phyloP scores from a whole-genome alignment of 176 grass and related monocot genomes.

The Oryza rufipogon region DNA sequence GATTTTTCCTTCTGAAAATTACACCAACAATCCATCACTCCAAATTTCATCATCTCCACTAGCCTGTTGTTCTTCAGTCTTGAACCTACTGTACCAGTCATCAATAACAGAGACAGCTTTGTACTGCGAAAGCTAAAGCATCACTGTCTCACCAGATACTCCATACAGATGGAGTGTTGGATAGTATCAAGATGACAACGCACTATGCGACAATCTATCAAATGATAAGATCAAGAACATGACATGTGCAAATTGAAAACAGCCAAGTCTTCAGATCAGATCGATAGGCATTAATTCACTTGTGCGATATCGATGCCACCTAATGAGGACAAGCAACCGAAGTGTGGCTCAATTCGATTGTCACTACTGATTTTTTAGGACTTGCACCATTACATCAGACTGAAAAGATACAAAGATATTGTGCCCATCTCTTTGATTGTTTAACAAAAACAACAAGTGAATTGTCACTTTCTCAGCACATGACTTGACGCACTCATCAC shows the following conservation, averaged over 20 bases:
- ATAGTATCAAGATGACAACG: background rate
- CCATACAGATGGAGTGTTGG: background rate
- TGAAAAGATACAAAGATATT: background rate
- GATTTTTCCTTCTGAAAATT: background rate
- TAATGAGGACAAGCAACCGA: slow-evolving; percentile 1
- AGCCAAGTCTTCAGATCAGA: background rate
- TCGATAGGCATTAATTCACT: background rate
- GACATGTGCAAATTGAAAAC: background rate
- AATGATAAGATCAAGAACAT: slow-evolving; percentile 19
- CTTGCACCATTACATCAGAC: background rate
- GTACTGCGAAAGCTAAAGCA: background rate
- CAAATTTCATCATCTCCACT: background rate
- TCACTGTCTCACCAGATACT: background rate
- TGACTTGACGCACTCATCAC: slow-evolving; percentile 2
- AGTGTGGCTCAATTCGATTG: background rate
- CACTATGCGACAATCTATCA: background rate
- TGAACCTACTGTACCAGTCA: background rate
- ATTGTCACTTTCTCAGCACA: background rate
- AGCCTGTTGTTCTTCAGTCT: background rate
- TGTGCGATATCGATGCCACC: slow-evolving; percentile 1
- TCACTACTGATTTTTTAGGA: background rate
- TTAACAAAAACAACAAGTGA: background rate
- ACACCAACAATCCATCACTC: background rate
- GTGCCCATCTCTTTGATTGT: background rate
- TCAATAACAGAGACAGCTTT: background rate